A percentile compares a stretch with the other conserved stretches of the same genome.
Evolutionary conservation across 2,329 filamentous ascomycete genomes (phyloP).

Genomic region (Xylaria sp.): DNA sequence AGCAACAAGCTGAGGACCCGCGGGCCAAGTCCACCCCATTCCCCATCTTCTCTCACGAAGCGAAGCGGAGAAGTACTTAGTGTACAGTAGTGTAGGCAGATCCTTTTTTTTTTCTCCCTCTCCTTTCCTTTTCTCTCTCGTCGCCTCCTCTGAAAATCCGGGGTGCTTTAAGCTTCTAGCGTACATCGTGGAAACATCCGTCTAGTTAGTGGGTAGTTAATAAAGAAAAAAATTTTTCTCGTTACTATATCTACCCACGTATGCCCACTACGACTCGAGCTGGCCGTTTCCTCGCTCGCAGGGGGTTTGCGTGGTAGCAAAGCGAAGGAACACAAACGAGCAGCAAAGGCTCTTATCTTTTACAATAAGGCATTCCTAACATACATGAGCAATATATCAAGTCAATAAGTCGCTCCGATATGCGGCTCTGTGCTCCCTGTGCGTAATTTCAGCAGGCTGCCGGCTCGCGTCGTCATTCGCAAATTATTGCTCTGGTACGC

Average conservation of each 20-base stretch:
- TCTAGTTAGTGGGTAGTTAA: not conserved
- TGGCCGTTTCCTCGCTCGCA: not conserved
- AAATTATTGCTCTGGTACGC: constrained; percentile 5
- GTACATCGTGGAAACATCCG: not conserved
- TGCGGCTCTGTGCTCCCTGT: constrained; percentile 32
- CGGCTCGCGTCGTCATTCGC: constrained; percentile 21
- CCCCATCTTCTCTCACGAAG: constrained; percentile 25
- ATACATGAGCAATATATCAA: constrained; percentile 3
- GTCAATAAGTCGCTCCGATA: constrained; percentile 20
- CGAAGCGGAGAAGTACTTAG: constrained; percentile 31
- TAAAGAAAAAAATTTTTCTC: not conserved
- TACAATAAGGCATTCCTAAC: not conserved
- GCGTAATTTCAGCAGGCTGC: not conserved
- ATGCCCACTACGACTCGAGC: not conserved
- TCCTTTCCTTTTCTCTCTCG: not conserved
- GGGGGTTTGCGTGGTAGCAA: not conserved
- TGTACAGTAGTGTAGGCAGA: constrained; percentile 20
- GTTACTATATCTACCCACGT: not conserved
- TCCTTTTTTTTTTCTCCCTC: constrained; percentile 7
- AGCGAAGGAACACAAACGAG: not conserved
- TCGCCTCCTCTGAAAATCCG: constrained; percentile 27
- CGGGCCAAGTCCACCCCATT: constrained; percentile 16
- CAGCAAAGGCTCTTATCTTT: not conserved
- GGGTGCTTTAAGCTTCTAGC: constrained; percentile 29
- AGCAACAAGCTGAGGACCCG: constrained; percentile 12